A percentile compares a stretch with the other conserved stretches of the same genome.
These are phyloP conservation scores for Penicillium sp. DNA, from an alignment of 2,329 filamentous ascomycete genomes.

Conservation along the genomic window DNA sequence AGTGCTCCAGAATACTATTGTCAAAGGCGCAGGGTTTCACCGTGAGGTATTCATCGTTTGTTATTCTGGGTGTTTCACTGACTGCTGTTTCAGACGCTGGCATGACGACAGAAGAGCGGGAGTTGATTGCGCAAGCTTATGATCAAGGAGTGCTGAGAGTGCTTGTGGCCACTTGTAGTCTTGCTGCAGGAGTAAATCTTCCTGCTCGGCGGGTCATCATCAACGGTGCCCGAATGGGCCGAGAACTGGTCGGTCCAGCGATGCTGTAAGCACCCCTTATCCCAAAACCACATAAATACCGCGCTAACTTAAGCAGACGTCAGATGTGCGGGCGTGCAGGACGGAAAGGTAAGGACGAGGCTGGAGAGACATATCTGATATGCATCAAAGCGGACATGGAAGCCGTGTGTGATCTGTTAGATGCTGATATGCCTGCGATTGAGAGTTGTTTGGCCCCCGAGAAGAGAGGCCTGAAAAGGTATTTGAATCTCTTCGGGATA, in stretches of 20 bases:
- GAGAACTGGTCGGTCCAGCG: constrained; percentile 71
- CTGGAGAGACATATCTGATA: constrained; percentile 75
- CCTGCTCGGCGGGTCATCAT: constrained; percentile 70
- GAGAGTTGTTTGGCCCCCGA: constrained; percentile 67
- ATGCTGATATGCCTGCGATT: constrained; percentile 68
- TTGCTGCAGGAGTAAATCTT: constrained; percentile 80
- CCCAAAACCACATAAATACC: not conserved
- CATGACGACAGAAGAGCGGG: constrained; percentile 72
- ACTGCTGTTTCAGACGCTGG: constrained; percentile 40
- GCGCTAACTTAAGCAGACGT: constrained; percentile 45
- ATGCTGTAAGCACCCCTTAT: constrained; percentile 57
- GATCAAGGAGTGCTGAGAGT: constrained; percentile 67
- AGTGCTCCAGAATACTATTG: constrained; percentile 62
- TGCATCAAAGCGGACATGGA: constrained; percentile 68
- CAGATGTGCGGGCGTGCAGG: constrained; percentile 79
- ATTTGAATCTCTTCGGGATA: constrained; percentile 7
- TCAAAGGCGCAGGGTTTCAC: constrained; percentile 71
- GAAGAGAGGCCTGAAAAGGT: constrained; percentile 67
- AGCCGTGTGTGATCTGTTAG: constrained; percentile 67
- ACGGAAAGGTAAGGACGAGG: constrained; percentile 73
- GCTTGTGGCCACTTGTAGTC: constrained; percentile 73
- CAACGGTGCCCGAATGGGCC: constrained; percentile 72
- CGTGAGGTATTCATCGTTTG: constrained; percentile 48
- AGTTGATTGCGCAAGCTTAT: constrained; percentile 68
- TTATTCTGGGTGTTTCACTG: constrained; percentile 5